Evolutionary conservation across 495 filamentous ascomycete species (phyloP), one percentile per base, ranked within the genome.

Genomic region (Alectoria sarmentosa): DNA sequence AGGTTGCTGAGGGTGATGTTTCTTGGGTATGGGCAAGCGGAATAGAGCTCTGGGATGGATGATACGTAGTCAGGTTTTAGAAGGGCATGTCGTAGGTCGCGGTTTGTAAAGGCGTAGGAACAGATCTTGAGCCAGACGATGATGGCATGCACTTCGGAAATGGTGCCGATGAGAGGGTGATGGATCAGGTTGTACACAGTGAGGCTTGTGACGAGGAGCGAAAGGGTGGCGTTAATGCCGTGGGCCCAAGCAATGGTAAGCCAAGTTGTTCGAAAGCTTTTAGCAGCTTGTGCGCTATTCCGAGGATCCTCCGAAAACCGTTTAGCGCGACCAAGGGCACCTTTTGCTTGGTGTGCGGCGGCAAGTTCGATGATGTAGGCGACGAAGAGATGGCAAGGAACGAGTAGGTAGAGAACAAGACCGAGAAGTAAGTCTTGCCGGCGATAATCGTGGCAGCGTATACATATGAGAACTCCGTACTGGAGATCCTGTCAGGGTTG

Each of bases 41-140:
- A 74, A 75, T 98, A 98, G 54, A 97, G 77, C 14, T 88, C 84
- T 0, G 94, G 94, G 1, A 96, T 73, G 13, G 84, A 79, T 4
- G 83, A 81, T 4, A 79, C 73, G 2, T 71, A 70, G 5, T 76
- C 73, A 7, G 89, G 88, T 67, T 90, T 85, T 36, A 96, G 82
- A 70, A 88, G 87, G 32, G 92, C 91, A 65, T 93, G 89, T 13
- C 94, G 89, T 42, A 98, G 86, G 73, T 98, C 94, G 61, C 94
- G 88, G 76, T 98, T 98, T 17, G 94, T 96, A 71, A 98, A 88
- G 28, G 94, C 94, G 70, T 98, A 98, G 0, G 92, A 97, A 69
- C 90, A 88, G 44, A 88, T 91, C 77, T 98, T 98, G 65, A 98
- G 81, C 86, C 91, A 96, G 49, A 96, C 91, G 41, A 98, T 92